Base-by-base conservation (phyloP, 78 protist genomes). In the Speleostelium caveatum region DNA sequence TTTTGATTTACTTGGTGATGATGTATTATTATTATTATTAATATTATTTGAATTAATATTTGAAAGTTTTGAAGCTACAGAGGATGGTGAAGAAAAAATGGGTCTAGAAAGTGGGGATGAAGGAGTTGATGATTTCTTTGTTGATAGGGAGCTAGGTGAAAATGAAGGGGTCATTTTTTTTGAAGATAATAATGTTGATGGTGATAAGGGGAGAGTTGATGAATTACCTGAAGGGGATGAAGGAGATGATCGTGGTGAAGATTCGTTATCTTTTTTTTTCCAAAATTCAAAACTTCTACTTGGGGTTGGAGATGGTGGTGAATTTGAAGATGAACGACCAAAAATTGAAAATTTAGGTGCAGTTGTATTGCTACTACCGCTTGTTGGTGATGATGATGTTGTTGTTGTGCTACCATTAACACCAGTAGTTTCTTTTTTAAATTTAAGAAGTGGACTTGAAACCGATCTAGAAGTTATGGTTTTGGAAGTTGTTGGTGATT, bases 241-340 rank as follows among this genome's bases (percentile, higher is more conserved):
- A 12, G 87, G 87, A 42, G 75, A 58, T 22, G 80, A 45, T 53
- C 41, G 21, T 19, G 76, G 73, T 16, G 66, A 32, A 6, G 63
- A n/a, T 51, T 76, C 86, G 12, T 24, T 63, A 12, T 76, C 86
- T 49, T 76, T 76, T 19, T 63, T 39, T 24, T 76, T 61, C 86
- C 86, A 76, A 76, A 76, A 76, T 1, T 61, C 86, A 2, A 76
- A 14, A 45, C 53, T 45, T 14, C n/a, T 45, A 14, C 53, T 45
- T 42, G 28, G 17, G 36, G 51, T 39, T 24, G 36, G 1, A n/a
- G 56, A 22, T 3, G 62, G 4, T 30, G 79, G 51, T 73, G 67
- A n/a, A 14, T 38, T 21, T 77, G 75, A 59, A 26, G 35, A n/a
- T n/a, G n/a, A n/a, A n/a, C n/a, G n/a, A n/a, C n/a, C n/a, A n/a